Conservation (phyloP, 2,329 filamentous ascomycete species). For the Colletotrichum sojae region DNA sequence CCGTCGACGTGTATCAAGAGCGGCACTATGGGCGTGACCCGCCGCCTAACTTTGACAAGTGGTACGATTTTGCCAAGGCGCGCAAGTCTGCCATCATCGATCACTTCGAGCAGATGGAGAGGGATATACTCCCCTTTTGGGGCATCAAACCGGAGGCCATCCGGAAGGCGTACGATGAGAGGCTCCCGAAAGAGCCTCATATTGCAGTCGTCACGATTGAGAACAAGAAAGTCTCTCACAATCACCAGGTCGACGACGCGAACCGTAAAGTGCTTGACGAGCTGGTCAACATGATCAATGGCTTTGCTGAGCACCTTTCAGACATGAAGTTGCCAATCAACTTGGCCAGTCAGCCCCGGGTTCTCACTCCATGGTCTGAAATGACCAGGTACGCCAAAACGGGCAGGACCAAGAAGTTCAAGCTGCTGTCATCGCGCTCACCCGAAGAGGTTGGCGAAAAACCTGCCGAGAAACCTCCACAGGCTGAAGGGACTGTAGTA, state of each 20-base stretch:
- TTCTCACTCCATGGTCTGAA: slow-evolving; percentile 79
- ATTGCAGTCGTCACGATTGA: slow-evolving; percentile 71
- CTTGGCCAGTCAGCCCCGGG: slow-evolving; percentile 79
- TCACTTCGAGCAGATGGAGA: slow-evolving; percentile 84
- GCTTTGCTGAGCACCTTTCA: slow-evolving; percentile 80
- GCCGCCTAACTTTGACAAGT: slow-evolving; percentile 86
- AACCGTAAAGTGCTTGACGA: slow-evolving; percentile 57
- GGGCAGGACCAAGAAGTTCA: slow-evolving; percentile 52
- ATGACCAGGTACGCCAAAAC: slow-evolving; percentile 48
- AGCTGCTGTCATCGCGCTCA: slow-evolving; percentile 67
- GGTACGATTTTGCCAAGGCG: slow-evolving; percentile 84
- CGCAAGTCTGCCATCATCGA: slow-evolving; percentile 81
- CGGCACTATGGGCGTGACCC: slow-evolving; percentile 76
- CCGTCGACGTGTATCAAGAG: slow-evolving; percentile 64
- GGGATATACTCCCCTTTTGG: slow-evolving; percentile 84
- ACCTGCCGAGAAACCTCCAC: slow-evolving; percentile 33
- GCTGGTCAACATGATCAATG: slow-evolving; percentile 76
- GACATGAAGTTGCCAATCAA: slow-evolving; percentile 92
- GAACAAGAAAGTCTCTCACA: slow-evolving; percentile 70
- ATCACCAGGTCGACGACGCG: slow-evolving; percentile 49
- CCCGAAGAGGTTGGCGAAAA: slow-evolving; percentile 19
- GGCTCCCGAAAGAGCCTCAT: slow-evolving; percentile 56
- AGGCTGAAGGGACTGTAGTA: slow-evolving; percentile 1
- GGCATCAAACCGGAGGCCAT: slow-evolving; percentile 77
- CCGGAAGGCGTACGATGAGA: slow-evolving; percentile 66